These are phyloP conservation scores for Canavalia gladiata DNA, from an alignment of 306 rosid genomes.

Conservation along the genomic window DNA sequence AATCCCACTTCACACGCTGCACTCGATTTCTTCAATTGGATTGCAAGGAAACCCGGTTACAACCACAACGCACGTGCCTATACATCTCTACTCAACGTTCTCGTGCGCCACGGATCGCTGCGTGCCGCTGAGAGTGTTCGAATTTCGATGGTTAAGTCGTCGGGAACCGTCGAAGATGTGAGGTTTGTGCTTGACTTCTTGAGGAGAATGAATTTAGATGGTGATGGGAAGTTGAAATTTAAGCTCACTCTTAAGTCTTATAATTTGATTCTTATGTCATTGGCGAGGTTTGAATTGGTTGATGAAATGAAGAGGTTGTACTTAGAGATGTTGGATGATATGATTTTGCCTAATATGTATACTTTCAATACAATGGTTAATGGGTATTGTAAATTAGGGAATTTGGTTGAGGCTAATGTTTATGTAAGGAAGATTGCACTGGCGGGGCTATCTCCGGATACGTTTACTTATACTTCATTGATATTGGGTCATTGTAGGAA, in stretches of 20 bases:
- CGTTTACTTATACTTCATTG: constrained; percentile 75
- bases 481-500: constrained; percentile 78
- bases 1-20: constrained; percentile 54
- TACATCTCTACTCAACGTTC: constrained; percentile 59
- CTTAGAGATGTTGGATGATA: constrained; percentile 62
- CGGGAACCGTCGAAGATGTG: constrained; percentile 53
- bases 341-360: constrained; percentile 66
- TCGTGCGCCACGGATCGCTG: constrained; percentile 54
- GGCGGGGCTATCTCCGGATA: constrained; percentile 66
- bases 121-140: constrained; percentile 59
- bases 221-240: constrained; percentile 46
- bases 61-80: constrained; percentile 62
- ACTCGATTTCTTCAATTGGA: constrained; percentile 65
- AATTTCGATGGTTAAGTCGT: constrained; percentile 63
- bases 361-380: constrained; percentile 74
- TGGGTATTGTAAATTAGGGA: constrained; percentile 77
- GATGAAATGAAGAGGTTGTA: constrained; percentile 68
- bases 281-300: constrained; percentile 57
- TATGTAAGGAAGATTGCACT: constrained; percentile 65
- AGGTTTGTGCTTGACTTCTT: constrained; percentile 56
- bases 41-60: constrained; percentile 56
- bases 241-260: constrained; percentile 70
- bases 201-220: constrained; percentile 48
- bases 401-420: constrained; percentile 61
- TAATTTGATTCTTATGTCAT: constrained; percentile 59